Conservation (phyloP, 1,139 yeast species). For the Yamadazyma epiphylla region DNA sequence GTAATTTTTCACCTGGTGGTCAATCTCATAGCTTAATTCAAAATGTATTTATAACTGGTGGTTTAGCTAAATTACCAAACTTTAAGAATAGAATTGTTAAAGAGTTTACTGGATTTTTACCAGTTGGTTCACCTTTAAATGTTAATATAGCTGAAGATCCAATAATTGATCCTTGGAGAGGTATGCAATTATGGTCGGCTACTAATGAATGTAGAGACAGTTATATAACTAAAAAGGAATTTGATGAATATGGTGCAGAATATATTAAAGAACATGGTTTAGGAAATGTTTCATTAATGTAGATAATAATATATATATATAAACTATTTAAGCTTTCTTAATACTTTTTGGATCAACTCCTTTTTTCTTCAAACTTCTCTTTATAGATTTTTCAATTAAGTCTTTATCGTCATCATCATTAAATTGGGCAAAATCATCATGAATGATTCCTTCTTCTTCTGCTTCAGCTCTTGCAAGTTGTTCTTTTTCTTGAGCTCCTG, state of each 20-base stretch:
- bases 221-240: conserved; percentile 65
- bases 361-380: conserved; percentile 68
- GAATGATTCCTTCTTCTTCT: conserved; percentile 75
- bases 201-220: conserved; percentile 44
- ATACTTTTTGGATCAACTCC: conserved; percentile 67
- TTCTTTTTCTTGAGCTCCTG: conserved; percentile 89
- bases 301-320: conserved; percentile 1
- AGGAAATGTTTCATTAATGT: conserved; percentile 53
- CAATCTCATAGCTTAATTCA: conserved; percentile 50
- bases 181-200: conserved; percentile 81
- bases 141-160: conserved; percentile 70
- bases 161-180: conserved; percentile 82
- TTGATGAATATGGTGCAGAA: conserved; percentile 85
- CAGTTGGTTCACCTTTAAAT: conserved; percentile 58
- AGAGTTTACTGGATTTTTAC: conserved; percentile 71
- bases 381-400: conserved; percentile 70
- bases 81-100: conserved; percentile 59
- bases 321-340: conserved; percentile 9
- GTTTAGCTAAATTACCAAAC: conserved; percentile 64
- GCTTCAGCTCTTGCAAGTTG: conserved; percentile 73
- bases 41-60: conserved; percentile 84
- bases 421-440: conserved; percentile 82
- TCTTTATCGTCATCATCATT: conserved; percentile 73
- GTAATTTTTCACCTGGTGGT: conserved; percentile 48
- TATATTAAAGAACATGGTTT: conserved; percentile 83